Base-by-base conservation (phyloP, 1,284 basidiomycete genomes). In the Apiotrichum porosum region DNA sequence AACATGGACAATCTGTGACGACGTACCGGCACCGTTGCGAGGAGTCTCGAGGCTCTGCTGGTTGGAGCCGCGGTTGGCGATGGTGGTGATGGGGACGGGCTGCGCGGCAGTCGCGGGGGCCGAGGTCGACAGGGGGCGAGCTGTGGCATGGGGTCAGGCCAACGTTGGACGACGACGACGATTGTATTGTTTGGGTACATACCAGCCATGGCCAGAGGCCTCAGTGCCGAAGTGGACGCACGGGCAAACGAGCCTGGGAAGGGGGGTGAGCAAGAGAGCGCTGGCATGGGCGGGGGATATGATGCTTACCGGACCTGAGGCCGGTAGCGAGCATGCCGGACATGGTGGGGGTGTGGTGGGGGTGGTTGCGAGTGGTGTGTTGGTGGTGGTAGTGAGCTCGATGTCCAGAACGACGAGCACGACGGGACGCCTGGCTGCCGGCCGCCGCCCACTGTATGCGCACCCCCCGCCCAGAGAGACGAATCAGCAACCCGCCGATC, bases 11-110 rank as follows among this genome's bases (percentile, higher is more conserved):
- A 28, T 28, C 6, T 6, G 6, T 28, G 8, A 28, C 26, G 12
- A 79, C 84, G 57, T 63, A 89, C 90, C 90, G 64, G 86, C 89
- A 71, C 82, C 86, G 74, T 94, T 97, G 68, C 81, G 80, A 17
- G 93, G 93, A 18, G 83, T 85, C 77, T 93, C 86, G 57, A 97
- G 78, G 66, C 84, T 86, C 51, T 82, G 77, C 69, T 93, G 89
- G 68, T 89, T 88, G 38, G 86, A 88, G 44, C 83, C 85, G 46
- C 78, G 79, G 65, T 85, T 81, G 13, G 90, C 90, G 50, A 77
- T 56, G 12, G 62, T 53, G 31, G 72, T 75, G 42, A 72, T 58
- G 70, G 72, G 30, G 62, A 69, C 26, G 71, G 63, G 36, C 62
- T 67, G 18, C 65, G 65, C 26, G 62, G 63, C 28, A 51, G n/a